Conservation (phyloP, 495 filamentous ascomycete species). For the Aspergillus nidulans region DNA sequence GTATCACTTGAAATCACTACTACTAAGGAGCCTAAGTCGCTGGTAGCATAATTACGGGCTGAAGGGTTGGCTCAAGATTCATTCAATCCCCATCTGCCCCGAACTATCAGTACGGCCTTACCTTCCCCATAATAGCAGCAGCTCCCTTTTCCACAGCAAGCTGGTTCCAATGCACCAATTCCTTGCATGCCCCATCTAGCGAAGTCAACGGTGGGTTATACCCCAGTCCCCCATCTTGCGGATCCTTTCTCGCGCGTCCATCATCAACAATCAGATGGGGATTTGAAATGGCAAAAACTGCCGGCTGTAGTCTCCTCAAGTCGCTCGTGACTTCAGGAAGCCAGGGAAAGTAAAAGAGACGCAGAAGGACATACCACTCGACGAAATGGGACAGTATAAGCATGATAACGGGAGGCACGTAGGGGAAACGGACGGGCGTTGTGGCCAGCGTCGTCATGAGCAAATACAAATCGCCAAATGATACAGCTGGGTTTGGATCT, state of each 20-base stretch:
- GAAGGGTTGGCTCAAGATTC: too few relatives aligned
- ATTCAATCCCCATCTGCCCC: too few relatives aligned
- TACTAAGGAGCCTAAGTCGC: too few relatives aligned
- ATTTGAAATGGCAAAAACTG: constrained; percentile 49
- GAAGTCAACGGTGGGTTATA: constrained; percentile 48
- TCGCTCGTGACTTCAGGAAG: constrained; percentile 40
- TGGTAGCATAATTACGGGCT: too few relatives aligned
- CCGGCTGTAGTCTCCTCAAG: constrained; percentile 49
- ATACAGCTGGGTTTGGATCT: constrained; percentile 34
- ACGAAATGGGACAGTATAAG: constrained; percentile 45
- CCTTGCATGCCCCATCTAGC: constrained; percentile 49
- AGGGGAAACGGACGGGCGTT: constrained; percentile 30
- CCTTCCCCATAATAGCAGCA: constrained; percentile 8
- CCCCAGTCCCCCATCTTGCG: constrained; percentile 47
- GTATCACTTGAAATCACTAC: too few relatives aligned
- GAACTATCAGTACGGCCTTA: not conserved
- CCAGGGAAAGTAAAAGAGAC: constrained; percentile 35
- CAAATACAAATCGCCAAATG: constrained; percentile 35
- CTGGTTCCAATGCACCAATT: constrained; percentile 30
- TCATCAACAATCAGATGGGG: constrained; percentile 47
- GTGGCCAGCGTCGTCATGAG: constrained; percentile 27
- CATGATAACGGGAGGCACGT: constrained; percentile 24
- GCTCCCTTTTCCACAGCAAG: constrained; percentile 14
- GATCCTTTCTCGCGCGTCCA: constrained; percentile 34
- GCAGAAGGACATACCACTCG: constrained; percentile 47